Evolutionary conservation across 805 yeast genomes (phyloP).

Genomic region (Nakazawaea holstii): DNA sequence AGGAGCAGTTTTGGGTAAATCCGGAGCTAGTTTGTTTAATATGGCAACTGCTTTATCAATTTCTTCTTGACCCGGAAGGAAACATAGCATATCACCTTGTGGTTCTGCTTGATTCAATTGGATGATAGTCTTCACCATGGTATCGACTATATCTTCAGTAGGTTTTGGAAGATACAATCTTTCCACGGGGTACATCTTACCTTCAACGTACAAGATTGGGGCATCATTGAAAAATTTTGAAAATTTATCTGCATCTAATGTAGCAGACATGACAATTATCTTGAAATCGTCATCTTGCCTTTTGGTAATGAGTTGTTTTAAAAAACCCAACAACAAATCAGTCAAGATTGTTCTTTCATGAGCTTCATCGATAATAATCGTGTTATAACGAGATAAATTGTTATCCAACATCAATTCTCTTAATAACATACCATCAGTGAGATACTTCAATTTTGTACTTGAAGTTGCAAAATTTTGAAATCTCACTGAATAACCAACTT

Average conservation of each 20-base stretch:
- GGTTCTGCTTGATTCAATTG: slow-evolving; percentile 79
- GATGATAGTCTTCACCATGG: slow-evolving; percentile 64
- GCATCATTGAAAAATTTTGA: slow-evolving; percentile 72
- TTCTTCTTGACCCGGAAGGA: slow-evolving; percentile 95
- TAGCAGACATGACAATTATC: slow-evolving; percentile 92
- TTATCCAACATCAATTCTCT: slow-evolving; percentile 84
- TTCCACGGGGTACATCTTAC: slow-evolving; percentile 82
- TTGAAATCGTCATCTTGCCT: slow-evolving; percentile 56
- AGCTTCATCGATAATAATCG: slow-evolving; percentile 90
- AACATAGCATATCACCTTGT: slow-evolving; percentile 87
- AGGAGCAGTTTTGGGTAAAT: slow-evolving; percentile 72
- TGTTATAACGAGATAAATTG: slow-evolving; percentile 56
- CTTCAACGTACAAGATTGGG: slow-evolving; percentile 84
- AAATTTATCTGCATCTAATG: slow-evolving; percentile 86
- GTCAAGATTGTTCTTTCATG: slow-evolving; percentile 94
- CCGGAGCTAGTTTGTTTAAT: slow-evolving; percentile 55
- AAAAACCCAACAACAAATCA: slow-evolving; percentile 83
- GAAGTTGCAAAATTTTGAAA: slow-evolving; percentile 64
- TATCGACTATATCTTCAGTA: slow-evolving; percentile 80
- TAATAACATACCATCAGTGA: slow-evolving; percentile 96
- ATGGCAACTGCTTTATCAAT: slow-evolving; percentile 77
- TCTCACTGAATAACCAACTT: slow-evolving; percentile 90
- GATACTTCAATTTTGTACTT: slow-evolving; percentile 69
- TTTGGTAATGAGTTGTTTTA: slow-evolving; percentile 57
- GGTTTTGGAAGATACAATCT: slow-evolving; percentile 59